Conservation (phyloP, 257 asterid genomes). For the Solanum peruvianum region DNA sequence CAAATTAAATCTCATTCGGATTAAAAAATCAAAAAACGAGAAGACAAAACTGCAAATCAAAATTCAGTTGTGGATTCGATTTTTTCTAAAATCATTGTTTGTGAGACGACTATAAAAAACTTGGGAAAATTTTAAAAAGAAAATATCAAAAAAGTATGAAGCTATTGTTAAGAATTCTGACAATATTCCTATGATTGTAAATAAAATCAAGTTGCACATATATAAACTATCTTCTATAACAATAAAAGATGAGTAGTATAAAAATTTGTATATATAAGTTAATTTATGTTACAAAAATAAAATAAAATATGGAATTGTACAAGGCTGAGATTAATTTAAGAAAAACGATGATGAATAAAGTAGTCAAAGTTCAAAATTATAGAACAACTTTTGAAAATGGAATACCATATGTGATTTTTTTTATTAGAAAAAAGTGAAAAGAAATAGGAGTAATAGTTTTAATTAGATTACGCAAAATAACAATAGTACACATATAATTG, state of each 20-base stretch:
- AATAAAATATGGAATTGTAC: neutral
- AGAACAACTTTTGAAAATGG: neutral
- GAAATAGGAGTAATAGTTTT: neutral
- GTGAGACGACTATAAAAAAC: neutral
- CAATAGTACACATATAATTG: neutral
- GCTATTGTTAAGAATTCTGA: neutral
- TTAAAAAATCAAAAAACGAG: no score
- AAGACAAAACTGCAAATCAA: no score
- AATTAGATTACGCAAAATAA: neutral
- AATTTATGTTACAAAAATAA: neutral
- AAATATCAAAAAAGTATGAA: no score
- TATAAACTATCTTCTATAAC: neutral
- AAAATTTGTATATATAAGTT: neutral
- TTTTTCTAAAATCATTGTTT: neutral
- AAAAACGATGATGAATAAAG: neutral
- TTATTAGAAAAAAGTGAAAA: neutral
- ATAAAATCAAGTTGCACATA: neutral
- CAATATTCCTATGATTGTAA: neutral
- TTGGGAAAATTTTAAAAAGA: neutral
- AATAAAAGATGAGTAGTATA: neutral
- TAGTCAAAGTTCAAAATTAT: neutral
- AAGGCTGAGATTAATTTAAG: neutral
- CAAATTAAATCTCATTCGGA: neutral
- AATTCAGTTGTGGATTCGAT: neutral
- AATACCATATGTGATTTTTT: neutral